Base-by-base conservation (phyloP, 2,329 filamentous ascomycete genomes). In the Drechslerella coelobrocha region DNA sequence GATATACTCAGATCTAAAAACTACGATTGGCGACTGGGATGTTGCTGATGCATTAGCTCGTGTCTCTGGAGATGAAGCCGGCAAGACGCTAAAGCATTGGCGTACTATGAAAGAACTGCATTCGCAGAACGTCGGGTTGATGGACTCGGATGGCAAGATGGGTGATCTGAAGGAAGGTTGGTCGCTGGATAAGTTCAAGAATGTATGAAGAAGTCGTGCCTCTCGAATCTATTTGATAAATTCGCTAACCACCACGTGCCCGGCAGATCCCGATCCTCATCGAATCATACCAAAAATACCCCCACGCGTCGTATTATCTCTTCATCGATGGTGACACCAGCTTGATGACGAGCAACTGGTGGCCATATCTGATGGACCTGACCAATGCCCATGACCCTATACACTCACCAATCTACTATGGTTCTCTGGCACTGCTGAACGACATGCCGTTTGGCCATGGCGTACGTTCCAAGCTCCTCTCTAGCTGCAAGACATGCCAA, bases 321-420 rank as follows among this genome's bases (percentile, higher is more conserved):
- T 71, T 71, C 39, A 71, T 71, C 48, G 66, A 71, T 37, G 66
- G 66, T 27, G 66, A 71, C 48, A 71, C 57, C 34, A 71, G 66
- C 37, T 19, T 71, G 43, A 63, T 71, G 31, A 53, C 66, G n/a
- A 71, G 66, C 66, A 71, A 71, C 47, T 71, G 59, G 59, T 63
- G 55, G 39, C 66, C 66, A 4, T 71, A 71, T 39, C 66, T 71
- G 37, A 37, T 71, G 14, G 59, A 62, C 29, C 59, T 71, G n/a
- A 48, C 66, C 37, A 48, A 62, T 31, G 54, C 57, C 47, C 59
- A 62, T 34, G 66, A 71, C 39, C 66, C 66, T 1, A 14, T 54
- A 26, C 14, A 54, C 8, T 63, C 59, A 2, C 66, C 66, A 2
- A 43, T 71, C 29, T 71, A 71, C 54, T 71, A 53, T 52, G 66